These are phyloP conservation scores for Diaporthe caulivora DNA, from an alignment of 2,329 filamentous ascomycete species.

Conservation along the genomic window DNA sequence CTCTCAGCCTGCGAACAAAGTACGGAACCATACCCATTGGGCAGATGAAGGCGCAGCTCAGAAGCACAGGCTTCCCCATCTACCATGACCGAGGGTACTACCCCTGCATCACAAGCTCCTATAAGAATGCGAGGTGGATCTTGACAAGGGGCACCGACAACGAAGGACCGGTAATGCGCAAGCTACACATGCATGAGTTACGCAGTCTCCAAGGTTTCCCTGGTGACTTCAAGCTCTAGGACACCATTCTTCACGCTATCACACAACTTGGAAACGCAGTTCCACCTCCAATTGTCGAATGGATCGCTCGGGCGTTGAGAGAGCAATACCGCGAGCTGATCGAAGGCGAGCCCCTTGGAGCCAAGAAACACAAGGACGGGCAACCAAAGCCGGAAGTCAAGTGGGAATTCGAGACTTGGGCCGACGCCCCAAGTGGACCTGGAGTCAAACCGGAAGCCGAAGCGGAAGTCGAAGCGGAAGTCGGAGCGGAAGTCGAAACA, in stretches of 20 bases:
- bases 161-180: not conserved
- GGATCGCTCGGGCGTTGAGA: not conserved
- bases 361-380: not conserved
- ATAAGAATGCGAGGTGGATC: not conserved
- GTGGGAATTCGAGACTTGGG: too few species aligned
- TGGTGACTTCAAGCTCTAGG: not conserved
- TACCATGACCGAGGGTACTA: not conserved
- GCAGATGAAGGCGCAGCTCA: too few species aligned
- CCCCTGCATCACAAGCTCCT: not conserved
- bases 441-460: not conserved
- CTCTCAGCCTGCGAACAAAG: not conserved
- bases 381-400: too few species aligned
- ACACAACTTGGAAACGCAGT: not conserved
- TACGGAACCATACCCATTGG: too few species aligned
- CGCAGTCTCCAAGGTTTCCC: not conserved
- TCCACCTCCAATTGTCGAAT: constrained; percentile 1
- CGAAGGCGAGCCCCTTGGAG: not conserved
- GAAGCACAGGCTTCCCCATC: too few species aligned
- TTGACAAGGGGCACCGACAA: not conserved
- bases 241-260: fast-evolving
- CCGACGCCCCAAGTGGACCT: too few species aligned
- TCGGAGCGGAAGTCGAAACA: not conserved
- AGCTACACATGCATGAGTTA: not conserved
- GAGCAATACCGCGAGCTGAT: not conserved
- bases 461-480: not conserved